Base-by-base conservation (phyloP, 2,329 filamentous ascomycete genomes). In the Fusarium coffeatum region DNA sequence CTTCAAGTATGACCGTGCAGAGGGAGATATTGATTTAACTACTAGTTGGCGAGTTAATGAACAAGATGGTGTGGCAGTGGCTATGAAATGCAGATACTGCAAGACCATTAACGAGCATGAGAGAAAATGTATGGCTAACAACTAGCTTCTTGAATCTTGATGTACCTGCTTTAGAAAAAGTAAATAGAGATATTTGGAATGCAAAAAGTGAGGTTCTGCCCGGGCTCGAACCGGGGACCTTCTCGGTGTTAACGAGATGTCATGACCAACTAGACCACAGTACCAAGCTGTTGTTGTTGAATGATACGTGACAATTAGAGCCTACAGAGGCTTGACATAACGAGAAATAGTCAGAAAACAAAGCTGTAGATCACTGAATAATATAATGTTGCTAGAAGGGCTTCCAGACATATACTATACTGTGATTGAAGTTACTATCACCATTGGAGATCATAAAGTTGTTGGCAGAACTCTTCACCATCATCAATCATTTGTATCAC, bases 111-210 rank as follows among this genome's bases (percentile, higher is more conserved):
- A 27, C n/a, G 6, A 0, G 25, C 43, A 46, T 3, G 23, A 18
- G 15, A 27, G 8, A 3, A 27, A 46, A 13, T 46, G 43, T 5
- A n/a, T n/a, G 34, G 34, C 34, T n/a, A n/a, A 37, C 10, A 37
- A 37, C 3, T n/a, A 37, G 18, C 34, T 7, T 12, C 6, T 37
- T 12, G 10, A 12, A n/a, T 37, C 34, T 37, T 4, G 34, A 37
- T 37, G 0, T 37, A 37, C 0, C 6, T n/a, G 10, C 34, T 37
- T 7, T 1, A 11, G 0, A n/a, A 37, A n/a, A n/a, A 0, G 3
- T 8, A 34, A 6, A n/a, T n/a, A 11, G 16, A 18, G 3, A 37
- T 11, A 0, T 37, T 11, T n/a, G 34, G 6, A 6, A 11, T 11
- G 34, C 34, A 37, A 37, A 37, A 37, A 37, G 18, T 37, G 18